Conservation (phyloP, 352 stramenopile species). For the Globisporangium rhizosaccharum region DNA sequence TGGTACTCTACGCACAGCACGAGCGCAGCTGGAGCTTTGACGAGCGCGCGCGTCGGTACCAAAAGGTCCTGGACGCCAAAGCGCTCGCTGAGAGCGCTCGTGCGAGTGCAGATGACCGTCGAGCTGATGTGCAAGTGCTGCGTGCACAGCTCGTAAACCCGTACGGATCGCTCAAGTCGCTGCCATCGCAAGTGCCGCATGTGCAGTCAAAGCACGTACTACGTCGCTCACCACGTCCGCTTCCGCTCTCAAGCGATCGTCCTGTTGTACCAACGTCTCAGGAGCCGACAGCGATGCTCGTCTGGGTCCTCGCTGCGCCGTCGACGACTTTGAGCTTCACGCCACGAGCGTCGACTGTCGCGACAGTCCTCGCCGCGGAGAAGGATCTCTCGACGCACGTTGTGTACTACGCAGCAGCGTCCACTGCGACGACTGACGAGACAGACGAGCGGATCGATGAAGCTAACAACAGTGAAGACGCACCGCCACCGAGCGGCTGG, state of each 20-base stretch:
- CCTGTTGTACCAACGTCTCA: neutral
- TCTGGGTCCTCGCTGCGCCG: constrained; percentile 53
- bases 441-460: constrained; percentile 4
- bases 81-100: constrained; percentile 38
- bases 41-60: constrained; percentile 43
- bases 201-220: constrained; percentile 3
- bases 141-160: constrained; percentile 36
- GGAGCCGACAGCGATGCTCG: constrained; percentile 13
- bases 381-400: constrained; percentile 66
- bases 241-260: too few relatives aligned
- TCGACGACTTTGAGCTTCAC: constrained; percentile 44
- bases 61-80: constrained; percentile 49
- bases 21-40: constrained; percentile 61
- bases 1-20: constrained; percentile 51
- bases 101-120: constrained; percentile 35
- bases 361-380: constrained; percentile 25
- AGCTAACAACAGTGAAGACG: constrained; percentile 6
- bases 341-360: constrained; percentile 27
- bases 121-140: constrained; percentile 19
- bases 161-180: constrained; percentile 22
- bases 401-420: constrained; percentile 58
- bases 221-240: constrained; percentile 3
- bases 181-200: neutral
- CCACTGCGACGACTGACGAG: neutral
- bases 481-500: constrained; percentile 44